Percentiles rank a stretch among this genome's conserved stretches.
These are phyloP conservation scores for Aspergillus udagawae DNA, from an alignment of 2,329 filamentous ascomycete species.

Conservation along the genomic window DNA sequence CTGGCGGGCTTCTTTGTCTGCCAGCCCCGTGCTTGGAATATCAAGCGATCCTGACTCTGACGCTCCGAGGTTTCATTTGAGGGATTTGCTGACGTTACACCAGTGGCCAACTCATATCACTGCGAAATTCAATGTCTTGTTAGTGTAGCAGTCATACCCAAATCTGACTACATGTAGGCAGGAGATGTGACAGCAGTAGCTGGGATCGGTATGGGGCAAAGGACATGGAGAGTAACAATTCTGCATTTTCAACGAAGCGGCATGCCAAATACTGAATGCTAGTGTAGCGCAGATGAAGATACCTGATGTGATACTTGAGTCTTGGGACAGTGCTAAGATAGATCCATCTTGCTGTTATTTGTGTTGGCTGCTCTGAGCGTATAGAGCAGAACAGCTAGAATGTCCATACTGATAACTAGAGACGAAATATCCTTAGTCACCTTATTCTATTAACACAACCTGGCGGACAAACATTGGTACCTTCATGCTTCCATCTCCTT, in stretches of 20 bases:
- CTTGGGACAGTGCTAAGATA: neutral
- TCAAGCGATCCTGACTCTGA: neutral
- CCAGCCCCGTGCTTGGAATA: neutral
- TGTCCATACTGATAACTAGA: too few relatives aligned
- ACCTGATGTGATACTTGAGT: neutral
- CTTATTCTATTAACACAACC: neutral
- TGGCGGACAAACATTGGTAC: neutral
- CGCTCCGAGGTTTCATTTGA: neutral
- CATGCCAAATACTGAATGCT: neutral
- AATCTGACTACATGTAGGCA: slow-evolving; percentile 12
- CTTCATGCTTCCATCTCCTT: neutral
- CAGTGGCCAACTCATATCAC: slow-evolving; percentile 11
- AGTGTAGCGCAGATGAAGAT: neutral
- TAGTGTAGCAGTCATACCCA: slow-evolving; percentile 13
- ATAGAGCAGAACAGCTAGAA: neutral
- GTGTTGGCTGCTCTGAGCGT: neutral
- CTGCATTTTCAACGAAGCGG: neutral
- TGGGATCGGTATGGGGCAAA: slow-evolving; percentile 17
- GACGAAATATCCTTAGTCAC: neutral
- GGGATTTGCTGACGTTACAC: slow-evolving; percentile 6
- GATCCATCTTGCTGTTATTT: neutral
- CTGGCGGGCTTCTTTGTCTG: slow-evolving; percentile 2
- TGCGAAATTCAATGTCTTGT: slow-evolving; percentile 8
- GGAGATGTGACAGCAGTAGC: slow-evolving; percentile 9
- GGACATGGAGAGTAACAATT: slow-evolving; percentile 6